Conservation (phyloP, 106 monocot genomes). For the Platanthera zijinensis region DNA sequence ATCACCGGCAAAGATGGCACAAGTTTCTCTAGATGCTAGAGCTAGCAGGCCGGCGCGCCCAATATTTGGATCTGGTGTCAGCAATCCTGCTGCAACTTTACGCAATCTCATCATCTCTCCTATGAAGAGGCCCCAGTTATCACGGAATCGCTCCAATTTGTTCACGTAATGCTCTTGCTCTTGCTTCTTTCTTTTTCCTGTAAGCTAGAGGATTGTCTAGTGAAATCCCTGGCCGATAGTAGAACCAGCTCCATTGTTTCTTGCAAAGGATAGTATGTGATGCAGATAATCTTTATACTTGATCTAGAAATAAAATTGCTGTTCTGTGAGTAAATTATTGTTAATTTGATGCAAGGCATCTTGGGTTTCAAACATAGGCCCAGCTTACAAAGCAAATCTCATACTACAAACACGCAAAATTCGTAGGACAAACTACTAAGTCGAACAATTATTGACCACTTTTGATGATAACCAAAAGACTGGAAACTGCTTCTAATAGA, state of each 20-base stretch:
- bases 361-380: neutral
- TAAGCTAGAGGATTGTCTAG: neutral
- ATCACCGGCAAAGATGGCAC: slow-evolving; percentile 44
- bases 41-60: slow-evolving; percentile 31
- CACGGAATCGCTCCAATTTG: slow-evolving; percentile 33
- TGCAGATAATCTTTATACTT: neutral
- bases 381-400: too few relatives aligned
- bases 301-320: neutral
- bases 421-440: too few relatives aligned
- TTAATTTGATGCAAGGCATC: neutral
- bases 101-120: slow-evolving; percentile 60
- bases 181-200: neutral
- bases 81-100: slow-evolving; percentile 64
- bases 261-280: neutral
- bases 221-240: neutral
- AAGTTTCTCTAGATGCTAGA: slow-evolving; percentile 21
- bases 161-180: slow-evolving; percentile 45
- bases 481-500: too few relatives aligned
- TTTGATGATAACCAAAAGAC: too few relatives aligned
- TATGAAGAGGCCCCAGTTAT: slow-evolving; percentile 48
- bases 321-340: neutral
- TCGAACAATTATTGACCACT: too few relatives aligned
- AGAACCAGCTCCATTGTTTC: neutral
- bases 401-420: too few relatives aligned
- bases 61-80: slow-evolving; percentile 40